Conservation (phyloP, 1,284 basidiomycete species). For the Cerrena zonata region DNA sequence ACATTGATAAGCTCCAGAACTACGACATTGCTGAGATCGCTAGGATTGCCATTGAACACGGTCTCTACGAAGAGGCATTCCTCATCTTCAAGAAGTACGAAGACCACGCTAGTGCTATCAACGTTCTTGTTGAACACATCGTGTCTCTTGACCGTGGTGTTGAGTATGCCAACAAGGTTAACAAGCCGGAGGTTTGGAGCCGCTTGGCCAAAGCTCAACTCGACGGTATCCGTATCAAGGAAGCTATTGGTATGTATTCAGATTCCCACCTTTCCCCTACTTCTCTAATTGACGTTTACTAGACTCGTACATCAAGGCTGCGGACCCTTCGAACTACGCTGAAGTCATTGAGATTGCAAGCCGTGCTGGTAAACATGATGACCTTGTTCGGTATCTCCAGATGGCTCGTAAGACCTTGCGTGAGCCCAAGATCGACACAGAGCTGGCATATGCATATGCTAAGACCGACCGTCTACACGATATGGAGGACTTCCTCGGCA, state of each 20-base stretch:
- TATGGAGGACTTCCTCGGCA: slow-evolving; percentile 98
- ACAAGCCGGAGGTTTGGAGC: slow-evolving; percentile 95
- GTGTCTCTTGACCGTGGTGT: slow-evolving; percentile 95
- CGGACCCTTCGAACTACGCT: slow-evolving; percentile 90
- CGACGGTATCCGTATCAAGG: slow-evolving; percentile 96
- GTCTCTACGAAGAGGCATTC: slow-evolving; percentile 93
- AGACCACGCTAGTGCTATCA: slow-evolving; percentile 91
- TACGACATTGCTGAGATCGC: slow-evolving; percentile 95
- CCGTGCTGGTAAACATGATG: slow-evolving; percentile 96
- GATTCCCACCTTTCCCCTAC: background rate
- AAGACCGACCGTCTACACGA: slow-evolving; percentile 96
- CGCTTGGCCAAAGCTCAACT: slow-evolving; percentile 98
- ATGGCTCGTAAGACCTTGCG: slow-evolving; percentile 98
- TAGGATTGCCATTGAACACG: slow-evolving; percentile 94
- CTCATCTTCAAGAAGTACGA: slow-evolving; percentile 95
- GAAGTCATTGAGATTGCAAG: slow-evolving; percentile 97
- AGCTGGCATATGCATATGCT: slow-evolving; percentile 92
- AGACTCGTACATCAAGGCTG: slow-evolving; percentile 99
- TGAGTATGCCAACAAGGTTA: slow-evolving; percentile 95
- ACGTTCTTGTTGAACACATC: slow-evolving; percentile 95
- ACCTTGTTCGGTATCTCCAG: slow-evolving; percentile 94
- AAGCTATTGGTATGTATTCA: slow-evolving; percentile 74
- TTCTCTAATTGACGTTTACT: slow-evolving; percentile 1
- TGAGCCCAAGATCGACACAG: slow-evolving; percentile 97
- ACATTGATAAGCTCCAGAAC: slow-evolving; percentile 95